Base-by-base conservation (phyloP, 108 stramenopile species). In the Hondaea fermentalgiana region DNA sequence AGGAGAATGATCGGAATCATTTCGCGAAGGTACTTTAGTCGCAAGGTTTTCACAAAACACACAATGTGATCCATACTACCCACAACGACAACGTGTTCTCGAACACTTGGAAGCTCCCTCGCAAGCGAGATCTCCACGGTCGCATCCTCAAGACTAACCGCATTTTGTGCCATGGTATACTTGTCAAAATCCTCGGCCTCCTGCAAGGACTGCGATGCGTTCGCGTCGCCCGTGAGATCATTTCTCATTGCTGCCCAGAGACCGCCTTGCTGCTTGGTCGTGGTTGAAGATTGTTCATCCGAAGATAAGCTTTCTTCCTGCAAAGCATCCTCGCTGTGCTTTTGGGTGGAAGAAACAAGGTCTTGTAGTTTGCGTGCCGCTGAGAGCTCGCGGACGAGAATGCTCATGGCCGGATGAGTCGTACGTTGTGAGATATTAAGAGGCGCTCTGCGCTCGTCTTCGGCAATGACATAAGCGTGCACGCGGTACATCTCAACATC, bases 381-480 rank as follows among this genome's bases (percentile, higher is more conserved):
- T 16, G 55, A 57, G 10, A 69, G 17, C 35, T 69, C 64, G 17
- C 64, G 64, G 0, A 69, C 35, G 3, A 69, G 35, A 69, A 28
- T 42, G 35, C 64, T 28, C 25, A 42, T 42, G 64, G 64, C 25
- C 2, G 35, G 64, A 23, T 69, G 64, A 8, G 64, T 42, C 17
- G 64, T 42, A 8, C 42, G 35, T 10, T 23, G 14, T 14, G 64
- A 17, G 25, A 69, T 12, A 1, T 69, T 28, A 0, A 88, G 60
- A 5, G 45, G 25, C n/a, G 88, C 69, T n/a, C 51, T 55, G 23
- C 23, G 25, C 23, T 71, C 45, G 58, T 89, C 87, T 60, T 87
- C 47, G 4, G 89, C 89, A 45, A 89, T 87, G 12, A 83, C 72
- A 2, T 45, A 89, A 5, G 59, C 89, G 28, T 89, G 87, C 23